Conservation (phyloP, 2,329 filamentous ascomycete genomes). For the Arthrinium puccinioides region DNA sequence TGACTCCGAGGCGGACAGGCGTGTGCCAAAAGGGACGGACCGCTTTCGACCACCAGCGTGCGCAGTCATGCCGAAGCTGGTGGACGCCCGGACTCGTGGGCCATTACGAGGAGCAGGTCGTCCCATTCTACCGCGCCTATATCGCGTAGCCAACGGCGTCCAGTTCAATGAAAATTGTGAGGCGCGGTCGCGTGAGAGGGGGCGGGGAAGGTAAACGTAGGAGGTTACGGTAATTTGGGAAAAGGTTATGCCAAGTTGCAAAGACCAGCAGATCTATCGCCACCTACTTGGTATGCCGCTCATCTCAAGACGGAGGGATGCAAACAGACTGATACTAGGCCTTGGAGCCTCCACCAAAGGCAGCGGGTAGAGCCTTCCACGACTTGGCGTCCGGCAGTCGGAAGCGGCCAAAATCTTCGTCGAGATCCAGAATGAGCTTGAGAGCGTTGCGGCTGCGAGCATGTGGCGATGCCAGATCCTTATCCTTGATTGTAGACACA, state of each 20-base stretch:
- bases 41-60: too few species aligned
- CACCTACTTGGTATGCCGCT: not conserved
- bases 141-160: too few species aligned
- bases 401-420: constrained; percentile 82
- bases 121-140: too few species aligned
- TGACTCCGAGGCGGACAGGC: too few species aligned
- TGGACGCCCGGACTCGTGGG: not conserved
- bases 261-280: not conserved
- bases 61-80: not conserved
- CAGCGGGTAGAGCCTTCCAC: constrained; percentile 45
- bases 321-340: not conserved
- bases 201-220: too few species aligned
- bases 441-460: constrained; percentile 75
- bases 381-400: constrained; percentile 48
- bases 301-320: not conserved
- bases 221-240: not conserved
- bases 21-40: too few species aligned
- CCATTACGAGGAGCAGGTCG: too few species aligned
- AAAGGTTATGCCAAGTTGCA: not conserved
- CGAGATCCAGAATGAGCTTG: constrained; percentile 91
- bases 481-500: constrained; percentile 55
- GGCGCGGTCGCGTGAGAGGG: too few species aligned
- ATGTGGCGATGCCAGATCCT: constrained; percentile 46
- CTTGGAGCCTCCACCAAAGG: constrained; percentile 35
- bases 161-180: too few species aligned